Evolutionary conservation across 306 rosid genomes (phyloP), one percentile per base, ranked within the genome.

Genomic region (Sphenostylis stenocarpa): DNA sequence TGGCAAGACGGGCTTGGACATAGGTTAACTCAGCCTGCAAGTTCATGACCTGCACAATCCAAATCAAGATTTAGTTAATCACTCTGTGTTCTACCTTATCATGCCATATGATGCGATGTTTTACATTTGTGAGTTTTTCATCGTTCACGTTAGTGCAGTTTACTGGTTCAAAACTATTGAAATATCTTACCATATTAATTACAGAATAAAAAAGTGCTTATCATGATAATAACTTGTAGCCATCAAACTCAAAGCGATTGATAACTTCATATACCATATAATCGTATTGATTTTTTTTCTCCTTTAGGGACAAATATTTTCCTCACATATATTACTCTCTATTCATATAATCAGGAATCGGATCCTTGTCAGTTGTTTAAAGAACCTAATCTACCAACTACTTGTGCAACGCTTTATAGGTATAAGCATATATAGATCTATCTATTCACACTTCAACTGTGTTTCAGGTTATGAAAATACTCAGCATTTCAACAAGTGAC

Each of bases 11-110:
- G 20, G 94, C 97, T 48, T 90, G 97, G 48, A 86, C 94, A 39
- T 83, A 88, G 17, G 94, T 89, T 51, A 91, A 70, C 77, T 94
- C 97, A 36, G 96, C 89, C 72, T 91, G 96, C 90, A 91, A 86
- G 79, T 87, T 91, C 66, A 91, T 88, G 0, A 88, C 96, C 98
- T 94, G 65, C 78, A 7, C 51, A 44, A 28, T 21, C 29, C 68
- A 80, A 28, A 24, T 11, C 52, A 41, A 34, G 4, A 5, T 53
- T 26, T 52, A 39, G 60, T 10, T 3, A 13, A 34, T 75, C 72
- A 75, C 21, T 39, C 1, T 57, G 53, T 13, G 1, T 55, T 24
- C 7, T 8, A 57, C 43, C 23, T 4, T 1, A 31, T 15, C 36
- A 36, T 33, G 76, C 5, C 14, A 53, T 15, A 29, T 68, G 16